Evolutionary conservation across 73 alveolate species (phyloP).

Genomic region (Diophrys appendiculata): DNA sequence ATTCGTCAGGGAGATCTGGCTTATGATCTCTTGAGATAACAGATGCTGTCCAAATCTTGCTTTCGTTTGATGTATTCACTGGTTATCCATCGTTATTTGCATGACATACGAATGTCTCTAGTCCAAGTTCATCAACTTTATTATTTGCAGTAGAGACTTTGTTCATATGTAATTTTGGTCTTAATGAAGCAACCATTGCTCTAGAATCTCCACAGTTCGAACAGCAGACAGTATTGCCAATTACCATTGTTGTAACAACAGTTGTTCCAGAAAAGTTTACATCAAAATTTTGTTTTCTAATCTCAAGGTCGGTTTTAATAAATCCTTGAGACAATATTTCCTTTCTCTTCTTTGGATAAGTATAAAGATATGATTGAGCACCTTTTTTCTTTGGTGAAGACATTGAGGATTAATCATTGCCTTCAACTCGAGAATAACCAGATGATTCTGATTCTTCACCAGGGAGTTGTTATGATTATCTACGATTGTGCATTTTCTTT

Average conservation of each 20-base stretch:
- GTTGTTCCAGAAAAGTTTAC: slow-evolving; percentile 55
- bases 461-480: not conserved
- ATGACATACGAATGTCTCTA: slow-evolving; percentile 55
- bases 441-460: not conserved
- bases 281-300: slow-evolving; percentile 29
- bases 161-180: not conserved
- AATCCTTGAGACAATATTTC: slow-evolving; percentile 11
- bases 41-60: slow-evolving; percentile 49
- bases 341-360: too few relatives aligned
- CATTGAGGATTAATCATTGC: too few relatives aligned
- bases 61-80: slow-evolving; percentile 40
- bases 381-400: too few relatives aligned
- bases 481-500: not conserved
- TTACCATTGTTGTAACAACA: slow-evolving; percentile 44
- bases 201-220: slow-evolving; percentile 70
- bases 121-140: slow-evolving; percentile 12
- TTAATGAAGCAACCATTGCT: slow-evolving; percentile 44
- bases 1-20: slow-evolving; percentile 77
- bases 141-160: not conserved
- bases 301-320: slow-evolving; percentile 8
- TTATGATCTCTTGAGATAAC: slow-evolving; percentile 92
- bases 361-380: too few relatives aligned
- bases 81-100: not conserved
- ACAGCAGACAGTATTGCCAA: slow-evolving; percentile 39
- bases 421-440: too few relatives aligned